Base-by-base conservation (phyloP, 805 yeast species). In the Kazachstania kunashirensis region DNA sequence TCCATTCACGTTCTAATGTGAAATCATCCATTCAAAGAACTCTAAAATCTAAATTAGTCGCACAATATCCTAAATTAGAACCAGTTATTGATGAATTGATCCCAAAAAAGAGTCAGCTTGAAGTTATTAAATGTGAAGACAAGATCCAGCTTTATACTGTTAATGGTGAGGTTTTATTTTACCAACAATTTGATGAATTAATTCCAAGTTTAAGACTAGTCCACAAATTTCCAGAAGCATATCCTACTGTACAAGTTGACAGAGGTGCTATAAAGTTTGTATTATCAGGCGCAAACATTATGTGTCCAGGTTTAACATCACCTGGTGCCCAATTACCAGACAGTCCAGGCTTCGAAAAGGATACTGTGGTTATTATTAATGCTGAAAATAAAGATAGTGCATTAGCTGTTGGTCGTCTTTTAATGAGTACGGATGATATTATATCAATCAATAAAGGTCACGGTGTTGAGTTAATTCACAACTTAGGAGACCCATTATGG, bases 261-360 rank as follows among this genome's bases (percentile, higher is more conserved):
- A 72, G 96, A 56, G 97, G 97, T 40, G 97, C 97, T 35, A 88
- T 88, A 57, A 88, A 88, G 61, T 88, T 88, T 53, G 92, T 88
- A 18, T 65, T 88, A n/a, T 80, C 94, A 4, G 97, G 96, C 39
- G 96, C 96, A 20, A 88, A 88, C 53, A 83, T 88, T 52, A 88
- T 88, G 97, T 88, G 96, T 61, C 95, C 95, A 3, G 96, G 96
- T 14, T 69, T 85, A 45, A 85, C 95, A 0, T 77, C 92, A 14
- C 70, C 79, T 2, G 95, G 96, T 29, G 96, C 94, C 15, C 61
- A 63, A 37, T 65, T 86, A 42, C 95, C 96, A 15, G 88, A 78
- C 17, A 79, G 79, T 21, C 74, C 79, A 26, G 71, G 72, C 6
- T 50, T 36, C 25, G 59, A 52, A 24, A 68, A 74, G 47, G 94